Evolutionary conservation across 1,139 yeast genomes (phyloP).

Genomic region (Suhomyces terraborum): DNA sequence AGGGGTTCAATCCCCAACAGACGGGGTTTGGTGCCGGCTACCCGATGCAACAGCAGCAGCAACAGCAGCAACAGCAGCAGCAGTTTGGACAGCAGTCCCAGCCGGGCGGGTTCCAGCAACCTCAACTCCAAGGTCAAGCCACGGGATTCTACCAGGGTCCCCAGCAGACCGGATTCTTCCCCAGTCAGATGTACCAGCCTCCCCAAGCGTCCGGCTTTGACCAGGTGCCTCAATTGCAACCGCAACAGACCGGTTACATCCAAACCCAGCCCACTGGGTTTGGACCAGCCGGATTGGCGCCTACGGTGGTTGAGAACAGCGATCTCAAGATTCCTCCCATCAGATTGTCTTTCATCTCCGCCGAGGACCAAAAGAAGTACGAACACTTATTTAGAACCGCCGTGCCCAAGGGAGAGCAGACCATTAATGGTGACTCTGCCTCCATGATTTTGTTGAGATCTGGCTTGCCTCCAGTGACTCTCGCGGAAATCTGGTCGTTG

Average conservation of each 20-base stretch:
- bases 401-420: conserved; percentile 73
- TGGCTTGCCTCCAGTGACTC: conserved; percentile 68
- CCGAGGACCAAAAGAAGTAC: conserved; percentile 82
- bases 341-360: conserved; percentile 80
- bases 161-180: conserved; percentile 5
- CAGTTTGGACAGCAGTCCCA: conserved; percentile 23
- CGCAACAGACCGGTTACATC: conserved; percentile 37
- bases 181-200: conserved; percentile 1
- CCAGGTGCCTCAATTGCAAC: conserved; percentile 22
- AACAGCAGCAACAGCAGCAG: conserved; percentile 12
- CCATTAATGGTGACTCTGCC: conserved; percentile 78
- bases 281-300: conserved; percentile 22
- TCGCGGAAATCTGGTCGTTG: conserved; percentile 89
- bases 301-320: conserved; percentile 35
- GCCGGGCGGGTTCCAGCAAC: conserved; percentile 22
- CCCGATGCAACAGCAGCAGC: conserved; percentile 15
- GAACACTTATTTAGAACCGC: conserved; percentile 79
- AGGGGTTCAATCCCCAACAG: conserved; percentile 36
- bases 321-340: conserved; percentile 61
- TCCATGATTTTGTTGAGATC: conserved; percentile 80
- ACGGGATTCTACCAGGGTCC: conserved; percentile 23
- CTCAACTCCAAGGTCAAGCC: conserved; percentile 20
- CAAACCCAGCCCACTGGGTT: conserved; percentile 45
- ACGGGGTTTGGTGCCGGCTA: conserved; percentile 30
- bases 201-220: conserved; percentile 23